Percentiles rank a stretch among this genome's conserved stretches.
Evolutionary conservation across 129 eudicot genomes (phyloP).

Genomic region (Tanacetum coccineum): DNA sequence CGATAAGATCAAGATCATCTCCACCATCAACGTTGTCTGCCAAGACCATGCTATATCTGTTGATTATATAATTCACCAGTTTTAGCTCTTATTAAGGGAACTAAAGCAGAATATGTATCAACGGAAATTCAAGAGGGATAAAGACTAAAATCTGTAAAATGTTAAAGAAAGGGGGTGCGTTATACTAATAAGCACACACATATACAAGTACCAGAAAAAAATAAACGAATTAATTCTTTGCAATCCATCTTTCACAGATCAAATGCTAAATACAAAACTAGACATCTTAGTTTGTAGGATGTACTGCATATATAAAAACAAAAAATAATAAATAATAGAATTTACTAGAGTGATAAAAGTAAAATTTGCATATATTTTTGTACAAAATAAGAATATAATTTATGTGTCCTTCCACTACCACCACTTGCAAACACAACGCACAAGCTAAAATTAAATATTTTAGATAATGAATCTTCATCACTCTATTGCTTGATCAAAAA

Average conservation of each 20-base stretch:
- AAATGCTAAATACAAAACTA: neutral
- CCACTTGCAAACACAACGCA: slow-evolving; percentile 14
- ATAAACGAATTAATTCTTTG: slow-evolving; percentile 4
- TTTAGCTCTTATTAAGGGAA: slow-evolving; percentile 17
- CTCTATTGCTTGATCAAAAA: neutral
- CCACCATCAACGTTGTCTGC: slow-evolving; percentile 99
- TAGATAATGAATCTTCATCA: neutral
- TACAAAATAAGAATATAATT: slow-evolving; percentile 9
- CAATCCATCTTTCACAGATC: neutral
- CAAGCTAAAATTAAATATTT: slow-evolving; percentile 5
- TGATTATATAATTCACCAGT: slow-evolving; percentile 13
- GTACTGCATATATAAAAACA: neutral
- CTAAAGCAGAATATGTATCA: neutral
- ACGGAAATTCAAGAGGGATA: neutral
- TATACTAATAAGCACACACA: neutral
- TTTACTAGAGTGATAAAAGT: slow-evolving; percentile 9
- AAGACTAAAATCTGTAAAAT: neutral
- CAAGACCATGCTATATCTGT: slow-evolving; percentile 99
- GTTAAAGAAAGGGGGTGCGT: slow-evolving; percentile 1
- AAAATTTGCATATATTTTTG: slow-evolving; percentile 2
- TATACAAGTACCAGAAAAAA: slow-evolving; percentile 9
- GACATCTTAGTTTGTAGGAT: neutral
- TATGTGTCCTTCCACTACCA: neutral
- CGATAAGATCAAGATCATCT: slow-evolving; percentile 97
- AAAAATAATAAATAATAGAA: neutral